Base-by-base conservation (phyloP, 2,329 filamentous ascomycete genomes). In the Fusarium chaquense region DNA sequence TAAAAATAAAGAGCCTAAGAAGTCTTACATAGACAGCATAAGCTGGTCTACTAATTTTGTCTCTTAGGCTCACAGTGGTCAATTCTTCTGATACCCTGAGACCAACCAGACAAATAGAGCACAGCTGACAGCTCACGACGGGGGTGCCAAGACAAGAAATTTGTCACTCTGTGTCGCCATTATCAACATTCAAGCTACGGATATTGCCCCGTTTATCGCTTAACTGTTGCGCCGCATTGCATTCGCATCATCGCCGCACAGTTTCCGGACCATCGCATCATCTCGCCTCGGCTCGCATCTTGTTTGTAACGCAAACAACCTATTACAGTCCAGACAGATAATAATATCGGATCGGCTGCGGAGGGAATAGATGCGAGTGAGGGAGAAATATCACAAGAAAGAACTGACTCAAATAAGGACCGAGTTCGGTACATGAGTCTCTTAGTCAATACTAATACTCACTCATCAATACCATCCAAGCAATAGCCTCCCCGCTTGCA, bases 401-500 rank as follows among this genome's bases (percentile, higher is more conserved):
- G n/a, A 50, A 65, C 47, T 65, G 67, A 53, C 62, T 69, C 56
- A 67, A 68, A 33, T 59, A 52, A 40, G 35, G 67, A 67, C 67
- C 67, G 45, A 64, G 56, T 53, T 50, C 53, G 57, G 62, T 70
- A 64, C 65, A 52, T 45, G 63, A 69, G 49, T 65, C 58, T 65
- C 66, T 72, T 70, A 74, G 72, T 71, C 67, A 70, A 71, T 55
- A 57, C 47, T 51, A 54, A 54, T 54, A 46, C 38, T 43, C 52
- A 46, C 38, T 43, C 52, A 54, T 43, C 52, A 54, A 54, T 54
- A 54, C 40, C 52, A 26, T 54, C 33, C 49, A 54, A 46, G 45
- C 30, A 46, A 54, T 38, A 54, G 57, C 68, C 71, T 73, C 67
- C 73, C 73, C 71, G 71, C 71, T 70, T 71, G 67, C 69, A 64